Evolutionary conservation across 2,329 filamentous ascomycete genomes (phyloP).

Genomic region (Tolypocladium guangdongense): DNA sequence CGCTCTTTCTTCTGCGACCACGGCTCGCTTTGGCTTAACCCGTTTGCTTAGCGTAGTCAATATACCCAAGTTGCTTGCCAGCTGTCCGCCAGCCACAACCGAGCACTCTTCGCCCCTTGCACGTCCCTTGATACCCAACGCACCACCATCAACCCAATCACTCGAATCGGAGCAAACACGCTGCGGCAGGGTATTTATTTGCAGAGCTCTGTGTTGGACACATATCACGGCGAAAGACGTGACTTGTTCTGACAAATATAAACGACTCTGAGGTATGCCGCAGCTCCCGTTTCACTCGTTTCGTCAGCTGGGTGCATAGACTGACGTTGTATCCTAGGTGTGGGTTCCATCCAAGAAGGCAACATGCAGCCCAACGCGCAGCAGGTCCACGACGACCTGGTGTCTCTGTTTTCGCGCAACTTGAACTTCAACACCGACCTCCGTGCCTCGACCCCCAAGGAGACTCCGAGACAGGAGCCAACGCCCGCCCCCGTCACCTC

Average conservation of each 20-base stretch:
- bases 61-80: neutral
- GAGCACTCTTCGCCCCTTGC: neutral
- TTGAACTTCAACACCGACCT: slow-evolving; percentile 49
- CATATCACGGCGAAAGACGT: neutral
- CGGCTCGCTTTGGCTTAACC: neutral
- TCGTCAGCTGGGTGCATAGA: neutral
- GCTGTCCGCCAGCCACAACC: slow-evolving; percentile 1
- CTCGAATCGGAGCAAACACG: neutral
- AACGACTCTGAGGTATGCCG: neutral
- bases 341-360: neutral
- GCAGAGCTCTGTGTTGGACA: neutral
- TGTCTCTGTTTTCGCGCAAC: slow-evolving; percentile 67
- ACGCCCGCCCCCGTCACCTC: slow-evolving; percentile 15
- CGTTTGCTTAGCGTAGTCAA: slow-evolving; percentile 4
- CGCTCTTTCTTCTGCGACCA: neutral
- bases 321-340: neutral
- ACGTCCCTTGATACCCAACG: slow-evolving; percentile 10
- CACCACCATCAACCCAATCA: slow-evolving; percentile 3
- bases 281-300: neutral
- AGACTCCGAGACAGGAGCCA: slow-evolving; percentile 19
- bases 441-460: slow-evolving; percentile 10
- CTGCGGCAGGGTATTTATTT: neutral
- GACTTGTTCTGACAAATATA: neutral
- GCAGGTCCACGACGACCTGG: slow-evolving; percentile 71
- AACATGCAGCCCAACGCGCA: slow-evolving; percentile 19